Evolutionary conservation across 257 asterid species (phyloP).

Genomic region (Capsicum rhomboideum): DNA sequence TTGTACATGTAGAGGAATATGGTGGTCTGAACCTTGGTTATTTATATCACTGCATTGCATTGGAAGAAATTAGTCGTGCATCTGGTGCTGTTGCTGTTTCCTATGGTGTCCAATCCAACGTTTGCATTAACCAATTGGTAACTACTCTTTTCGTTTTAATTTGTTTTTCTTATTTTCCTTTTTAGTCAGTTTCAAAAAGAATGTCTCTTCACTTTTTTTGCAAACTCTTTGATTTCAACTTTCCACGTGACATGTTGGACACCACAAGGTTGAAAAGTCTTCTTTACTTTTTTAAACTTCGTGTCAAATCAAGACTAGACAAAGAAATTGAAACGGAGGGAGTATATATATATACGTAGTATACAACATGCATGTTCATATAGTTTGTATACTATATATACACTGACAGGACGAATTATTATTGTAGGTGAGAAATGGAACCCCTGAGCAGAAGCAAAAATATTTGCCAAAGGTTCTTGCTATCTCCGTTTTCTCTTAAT

Average conservation of each 20-base stretch:
- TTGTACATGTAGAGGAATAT: conserved; percentile 52
- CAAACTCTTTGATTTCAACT: too few species aligned
- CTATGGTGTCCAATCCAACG: conserved; percentile 93
- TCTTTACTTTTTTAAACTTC: too few species aligned
- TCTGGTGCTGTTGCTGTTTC: conserved; percentile 98
- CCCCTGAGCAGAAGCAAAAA: conserved; percentile 73
- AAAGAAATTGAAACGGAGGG: too few species aligned
- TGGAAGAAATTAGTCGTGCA: conserved; percentile 98
- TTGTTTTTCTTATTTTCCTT: too few species aligned
- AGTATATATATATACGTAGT: not conserved
- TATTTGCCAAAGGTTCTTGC: conserved; percentile 82
- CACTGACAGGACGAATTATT: not conserved
- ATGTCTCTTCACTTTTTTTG: too few species aligned
- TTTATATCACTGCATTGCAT: conserved; percentile 90
- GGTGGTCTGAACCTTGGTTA: conserved; percentile 99
- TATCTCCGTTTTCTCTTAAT: not conserved
- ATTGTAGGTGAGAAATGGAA: conserved; percentile 88
- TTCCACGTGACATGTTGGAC: too few species aligned
- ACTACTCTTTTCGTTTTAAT: not conserved
- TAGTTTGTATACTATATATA: not conserved
- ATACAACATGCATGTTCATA: not conserved
- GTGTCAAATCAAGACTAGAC: too few species aligned
- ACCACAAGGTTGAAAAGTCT: too few species aligned
- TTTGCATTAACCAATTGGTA: conserved; percentile 93
- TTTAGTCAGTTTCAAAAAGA: too few species aligned